Base-by-base conservation (phyloP, 2,329 filamentous ascomycete species). In the Drechmeria coniospora region DNA sequence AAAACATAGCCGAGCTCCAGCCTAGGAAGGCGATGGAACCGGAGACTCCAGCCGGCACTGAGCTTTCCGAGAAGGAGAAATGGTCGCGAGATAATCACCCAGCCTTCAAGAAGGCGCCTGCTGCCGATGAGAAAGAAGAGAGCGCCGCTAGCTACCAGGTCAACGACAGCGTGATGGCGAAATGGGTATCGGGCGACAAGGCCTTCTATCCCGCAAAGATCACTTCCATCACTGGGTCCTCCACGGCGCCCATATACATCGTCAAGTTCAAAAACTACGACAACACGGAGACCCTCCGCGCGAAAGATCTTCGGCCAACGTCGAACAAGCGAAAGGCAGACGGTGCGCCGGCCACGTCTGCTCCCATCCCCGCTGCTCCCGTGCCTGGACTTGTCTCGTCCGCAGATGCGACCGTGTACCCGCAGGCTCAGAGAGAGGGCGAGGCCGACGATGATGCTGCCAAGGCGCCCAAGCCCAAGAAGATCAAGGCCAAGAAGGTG, bases 181-280 rank as follows among this genome's bases (percentile, higher is more conserved):
- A 87, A 54, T 98, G 86, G 82, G 60, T 79, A 25, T 79, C 82
- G 8, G 84, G 83, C 30, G 90, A 98, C 54, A 83, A 80, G 46
- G 69, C 70, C 15, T 94, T 86, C 57, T 95, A 95, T 57, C 78
- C 83, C 25, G 90, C 86, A 23, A 77, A 82, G 44, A 92, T 98
- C 52, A 87, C 83, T 28, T 86, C 80, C 28, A 86, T 94, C 43
- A 94, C 87, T 14, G 90, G 90, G 32, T 93, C 84, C 7, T 76
- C 78, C n/a, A 79, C 74, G 23, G 80, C 82, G 28, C 87, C 86
- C 20, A 81, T 94, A 37, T 98, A 94, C 51, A 79, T 82, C 26
- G 86, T 98, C 52, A 90, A 80, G 42, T 98, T 95, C 64, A 87
- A 92, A 57, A 81, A 74, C 44, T 95, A 95, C 57, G 72, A 77